Base-by-base conservation (phyloP, 2,329 filamentous ascomycete species). In the Albophoma yamanashiensis region DNA sequence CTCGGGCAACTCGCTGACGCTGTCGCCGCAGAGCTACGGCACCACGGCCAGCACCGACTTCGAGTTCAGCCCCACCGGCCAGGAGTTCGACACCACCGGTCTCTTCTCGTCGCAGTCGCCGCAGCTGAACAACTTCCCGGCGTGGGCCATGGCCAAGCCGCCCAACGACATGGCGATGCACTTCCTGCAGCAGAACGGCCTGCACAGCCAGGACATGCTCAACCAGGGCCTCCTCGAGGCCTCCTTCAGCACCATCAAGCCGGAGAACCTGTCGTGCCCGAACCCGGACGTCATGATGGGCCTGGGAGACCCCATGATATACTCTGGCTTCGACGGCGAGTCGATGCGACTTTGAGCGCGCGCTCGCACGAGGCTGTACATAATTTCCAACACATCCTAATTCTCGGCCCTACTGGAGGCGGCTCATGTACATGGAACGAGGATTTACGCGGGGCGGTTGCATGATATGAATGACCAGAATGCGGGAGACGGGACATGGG, bases 261-360 rank as follows among this genome's bases (percentile, higher is more conserved):
- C 81, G 15, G 79, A 83, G 60, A 75, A 81, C 53, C 72, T 84
- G 52, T 78, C 78, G 43, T 79, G 79, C 64, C 71, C 77, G 50
- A 80, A 82, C 58, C 75, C 79, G 1, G 80, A 82, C 53, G 78
- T 80, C 9, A 84, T 84, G 81, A 74, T 84, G 68, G 79, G 81
- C 22, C 77, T 82, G 67, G 78, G 76, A 22, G 82, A 85, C 62
- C 81, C 82, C 1, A 84, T 84, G 81, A 83, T 85, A 60, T 84
- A 79, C 65, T 74, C 77, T 3, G 78, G 79, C 53, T 82, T 78
- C 66, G 79, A 81, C 60, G 73, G 72, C 60, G 78, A 80, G 56
- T 62, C 69, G 25, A 70, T 79, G 67, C 68, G 75, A 62, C 67
- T 79, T 55, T 79, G 64, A 72, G 25, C 4, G 27, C 25, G 20